Base-by-base conservation (phyloP, 805 yeast genomes). In the Candida michaelii region DNA sequence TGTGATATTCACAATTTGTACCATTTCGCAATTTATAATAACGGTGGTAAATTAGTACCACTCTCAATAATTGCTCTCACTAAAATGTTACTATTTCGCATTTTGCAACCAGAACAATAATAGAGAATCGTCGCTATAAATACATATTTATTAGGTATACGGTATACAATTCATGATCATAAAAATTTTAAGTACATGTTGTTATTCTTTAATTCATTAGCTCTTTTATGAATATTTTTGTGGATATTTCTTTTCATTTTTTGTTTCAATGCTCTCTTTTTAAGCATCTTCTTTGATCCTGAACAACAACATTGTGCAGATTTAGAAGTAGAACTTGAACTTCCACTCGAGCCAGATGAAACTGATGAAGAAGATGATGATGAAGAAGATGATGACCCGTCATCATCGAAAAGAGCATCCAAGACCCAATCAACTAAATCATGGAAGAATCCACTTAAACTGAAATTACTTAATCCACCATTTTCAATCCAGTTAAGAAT, bases 381-480 rank as follows among this genome's bases (percentile, higher is more conserved):
- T 11, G 41, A 36, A 3, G 42, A 37, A 4, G 51, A 40, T 36
- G 52, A 45, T 34, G 50, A 42, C 45, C 48, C 48, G 45, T 44
- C 48, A 46, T 44, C 52, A 30, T 56, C 59, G 43, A 55, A 52
- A 44, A 54, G 49, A 18, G 51, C 39, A 36, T 55, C 52, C 27
- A 54, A 45, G 13, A 54, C 33, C 39, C 51, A 42, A 36, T 53
- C 56, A 34, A 56, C 38, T 17, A 51, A 34, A 15, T 30, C 29
- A 19, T 44, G 29, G 24, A 50, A 37, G 19, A 48, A 44, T 13
- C 30, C 35, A 18, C 48, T 33, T 34, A 44, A 44, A 8, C 44
- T 36, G 16, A 42, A 35, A 35, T 25, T 14, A 23, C 37, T 35
- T 33, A 33, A 23, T 13, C 42, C 40, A 29, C 36, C 32, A 25